Base-by-base conservation (phyloP, 208 protist genomes). In the Trypanosoma avium region DNA sequence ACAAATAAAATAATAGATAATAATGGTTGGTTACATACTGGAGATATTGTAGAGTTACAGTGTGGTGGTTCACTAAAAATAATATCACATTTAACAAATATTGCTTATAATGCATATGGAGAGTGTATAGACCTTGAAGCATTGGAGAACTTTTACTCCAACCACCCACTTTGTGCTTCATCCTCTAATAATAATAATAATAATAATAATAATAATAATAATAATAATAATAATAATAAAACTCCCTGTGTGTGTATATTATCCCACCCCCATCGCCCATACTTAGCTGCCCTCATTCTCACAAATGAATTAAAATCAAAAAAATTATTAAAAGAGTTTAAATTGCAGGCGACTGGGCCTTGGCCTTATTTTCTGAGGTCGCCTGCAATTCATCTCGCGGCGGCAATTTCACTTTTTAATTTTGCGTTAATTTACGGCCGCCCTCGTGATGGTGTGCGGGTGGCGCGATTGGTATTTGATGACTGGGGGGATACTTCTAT, bases 11-110 rank as follows among this genome's bases (percentile, higher is more conserved):
- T 75, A 29, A 65, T 96, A 21, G 79, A 90, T 24, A 24, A 22
- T 0, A 76, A 91, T 40, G 79, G 76, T 32, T 97, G 80, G 79
- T 79, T 94, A 67, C 72, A 87, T 70, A 91, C 90, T 9, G 82
- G 86, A 15, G 86, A 92, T 58, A 72, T 96, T 33, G 88, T 75
- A 9, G 63, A 82, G 59, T 71, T 81, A 12, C 29, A 33, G 29
- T 52, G 56, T 1, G 67, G 85, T 19, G 87, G 90, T 43, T 56
- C 57, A 30, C 72, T 97, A 30, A 77, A 69, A 22, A 76, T 93
- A 0, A 61, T 97, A 40, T 90, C 73, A 43, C 82, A 87, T 29
- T 56, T 88, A 27, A 81, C 87, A 38, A 70, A 82, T 38, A 54
- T 84, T 22, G 81, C 88, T 30, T 82, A 90, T 53, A 88, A 85